A percentile compares a stretch with the other conserved stretches of the same genome.
These are phyloP conservation scores for Dictyostelium capitatum DNA, from an alignment of 78 protist species.

Conservation along the genomic window DNA sequence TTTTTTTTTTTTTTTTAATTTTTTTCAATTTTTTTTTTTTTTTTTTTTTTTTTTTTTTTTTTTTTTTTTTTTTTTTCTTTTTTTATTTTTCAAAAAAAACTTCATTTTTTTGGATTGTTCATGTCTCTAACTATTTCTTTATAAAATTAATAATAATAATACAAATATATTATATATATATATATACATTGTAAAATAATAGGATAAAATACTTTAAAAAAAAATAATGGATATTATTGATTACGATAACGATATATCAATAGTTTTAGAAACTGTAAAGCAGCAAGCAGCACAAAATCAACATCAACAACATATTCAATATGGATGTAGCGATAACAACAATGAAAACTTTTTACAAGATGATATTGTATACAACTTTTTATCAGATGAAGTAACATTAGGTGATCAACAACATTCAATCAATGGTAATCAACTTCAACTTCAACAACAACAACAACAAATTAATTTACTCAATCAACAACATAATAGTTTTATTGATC, in stretches of 20 bases:
- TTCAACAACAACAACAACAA: not conserved
- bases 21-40: too few species aligned
- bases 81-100: too few species aligned
- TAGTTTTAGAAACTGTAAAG: not conserved
- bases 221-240: not conserved
- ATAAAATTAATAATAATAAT: too few species aligned
- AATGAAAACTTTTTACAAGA: constrained; percentile 9
- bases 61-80: too few species aligned
- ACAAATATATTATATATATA: too few species aligned
- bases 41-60: too few species aligned
- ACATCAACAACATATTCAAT: not conserved
- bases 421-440: not conserved
- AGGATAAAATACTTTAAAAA: not conserved
- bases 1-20: too few species aligned
- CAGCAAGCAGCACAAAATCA: not conserved
- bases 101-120: too few species aligned
- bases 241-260: constrained; percentile 3
- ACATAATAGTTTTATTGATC: not conserved
- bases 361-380: not conserved
- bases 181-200: too few species aligned
- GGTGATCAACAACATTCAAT: not conserved
- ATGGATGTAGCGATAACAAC: not conserved
- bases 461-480: not conserved
- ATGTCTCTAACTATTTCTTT: too few species aligned
- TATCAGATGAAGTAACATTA: constrained; percentile 3